Evolutionary conservation across 805 yeast species (phyloP).

Genomic region (Yamadazyma ubonensis): DNA sequence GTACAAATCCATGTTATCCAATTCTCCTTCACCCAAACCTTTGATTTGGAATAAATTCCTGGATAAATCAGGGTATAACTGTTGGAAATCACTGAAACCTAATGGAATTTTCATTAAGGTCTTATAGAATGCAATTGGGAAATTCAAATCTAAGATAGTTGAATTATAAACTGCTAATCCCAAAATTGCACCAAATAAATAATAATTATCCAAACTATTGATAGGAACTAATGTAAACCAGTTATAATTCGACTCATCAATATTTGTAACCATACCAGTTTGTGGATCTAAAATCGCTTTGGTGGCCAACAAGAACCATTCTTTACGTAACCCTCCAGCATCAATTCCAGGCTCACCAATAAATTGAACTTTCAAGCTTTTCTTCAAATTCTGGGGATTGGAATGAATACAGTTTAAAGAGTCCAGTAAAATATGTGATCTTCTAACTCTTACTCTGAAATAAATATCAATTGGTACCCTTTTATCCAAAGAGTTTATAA

Average conservation of each 20-base stretch:
- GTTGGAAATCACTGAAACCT: constrained; percentile 61
- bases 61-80: constrained; percentile 67
- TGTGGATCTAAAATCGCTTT: constrained; percentile 67
- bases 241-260: constrained; percentile 65
- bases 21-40: constrained; percentile 24
- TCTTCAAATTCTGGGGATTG: constrained; percentile 61
- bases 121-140: constrained; percentile 78
- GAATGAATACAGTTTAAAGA: constrained; percentile 63
- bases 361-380: constrained; percentile 76
- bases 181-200: constrained; percentile 77
- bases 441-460: constrained; percentile 65
- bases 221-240: constrained; percentile 68
- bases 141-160: constrained; percentile 73
- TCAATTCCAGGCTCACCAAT: constrained; percentile 90
- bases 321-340: constrained; percentile 92
- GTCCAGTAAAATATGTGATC: constrained; percentile 68
- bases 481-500: constrained; percentile 67
- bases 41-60: constrained; percentile 31
- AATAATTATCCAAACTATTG: constrained; percentile 54
- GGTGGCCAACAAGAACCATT: constrained; percentile 83
- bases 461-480: constrained; percentile 63
- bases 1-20: constrained; percentile 46
- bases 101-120: constrained; percentile 58
- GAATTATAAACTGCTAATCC: constrained; percentile 93
- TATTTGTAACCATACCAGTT: constrained; percentile 63